These are phyloP conservation scores for Aspergillus avenaceus DNA, from an alignment of 495 filamentous ascomycete species.

Conservation along the genomic window DNA sequence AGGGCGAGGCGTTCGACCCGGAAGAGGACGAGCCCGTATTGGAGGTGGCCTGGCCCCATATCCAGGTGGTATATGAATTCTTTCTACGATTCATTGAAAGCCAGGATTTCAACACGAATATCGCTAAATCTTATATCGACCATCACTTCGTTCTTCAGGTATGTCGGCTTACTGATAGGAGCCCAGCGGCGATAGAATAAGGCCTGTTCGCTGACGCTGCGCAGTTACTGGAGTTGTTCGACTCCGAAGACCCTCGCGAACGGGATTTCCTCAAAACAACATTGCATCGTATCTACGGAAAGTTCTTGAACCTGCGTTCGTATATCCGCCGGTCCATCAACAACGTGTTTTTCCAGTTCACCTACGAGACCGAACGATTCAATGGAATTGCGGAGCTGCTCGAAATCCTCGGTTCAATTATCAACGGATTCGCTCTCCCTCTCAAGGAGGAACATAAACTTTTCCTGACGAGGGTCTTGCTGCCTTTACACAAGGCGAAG, in stretches of 20 bases:
- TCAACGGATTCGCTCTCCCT: conserved; percentile 96
- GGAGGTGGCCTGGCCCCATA: conserved; percentile 98
- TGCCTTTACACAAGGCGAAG: conserved; percentile 97
- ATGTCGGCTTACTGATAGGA: conserved; percentile 15
- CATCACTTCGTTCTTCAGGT: conserved; percentile 94
- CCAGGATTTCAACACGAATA: conserved; percentile 99
- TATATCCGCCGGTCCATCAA: conserved; percentile 98
- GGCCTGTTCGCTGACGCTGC: conserved; percentile 9
- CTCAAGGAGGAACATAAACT: conserved; percentile 99
- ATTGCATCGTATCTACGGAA: conserved; percentile 96
- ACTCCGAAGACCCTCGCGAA: conserved; percentile 96
- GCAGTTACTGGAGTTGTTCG: conserved; percentile 91
- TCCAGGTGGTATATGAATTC: conserved; percentile 99
- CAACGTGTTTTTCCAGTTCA: conserved; percentile 99
- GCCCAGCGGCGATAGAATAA: not conserved
- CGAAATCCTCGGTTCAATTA: conserved; percentile 97
- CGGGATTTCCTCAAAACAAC: conserved; percentile 98
- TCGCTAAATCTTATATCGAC: conserved; percentile 98
- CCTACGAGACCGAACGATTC: conserved; percentile 97
- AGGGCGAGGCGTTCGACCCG: conserved; percentile 97
- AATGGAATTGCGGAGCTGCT: conserved; percentile 97
- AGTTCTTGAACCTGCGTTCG: conserved; percentile 95
- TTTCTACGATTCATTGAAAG: conserved; percentile 99
- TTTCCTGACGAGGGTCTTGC: conserved; percentile 87
- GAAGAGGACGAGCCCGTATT: conserved; percentile 98